Conservation (phyloP, 345 rosid species). For the Excoecaria agallocha region DNA sequence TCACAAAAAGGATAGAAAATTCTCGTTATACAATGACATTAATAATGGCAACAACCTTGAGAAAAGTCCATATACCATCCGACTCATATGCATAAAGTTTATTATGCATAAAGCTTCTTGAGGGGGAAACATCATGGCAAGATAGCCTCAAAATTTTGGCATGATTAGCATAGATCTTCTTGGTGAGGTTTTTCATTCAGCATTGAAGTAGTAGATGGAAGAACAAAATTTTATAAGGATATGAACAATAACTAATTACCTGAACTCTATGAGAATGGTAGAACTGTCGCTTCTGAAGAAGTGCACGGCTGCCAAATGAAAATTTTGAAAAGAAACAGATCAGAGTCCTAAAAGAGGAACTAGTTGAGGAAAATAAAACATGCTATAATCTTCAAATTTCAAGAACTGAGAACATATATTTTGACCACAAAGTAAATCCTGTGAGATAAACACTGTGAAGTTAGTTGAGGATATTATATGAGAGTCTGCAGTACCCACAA, state of each 20-base stretch:
- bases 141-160: background rate
- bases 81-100: background rate
- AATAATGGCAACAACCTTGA: background rate
- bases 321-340: background rate
- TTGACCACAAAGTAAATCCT: background rate
- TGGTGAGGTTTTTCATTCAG: background rate
- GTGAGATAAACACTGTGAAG: background rate
- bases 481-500: background rate
- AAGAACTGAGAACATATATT: background rate
- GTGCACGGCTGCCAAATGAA: constrained; percentile 22
- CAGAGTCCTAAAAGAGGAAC: constrained; percentile 6
- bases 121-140: background rate
- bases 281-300: constrained; percentile 29
- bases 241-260: constrained; percentile 11
- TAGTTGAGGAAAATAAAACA: background rate
- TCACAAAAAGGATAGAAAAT: no score
- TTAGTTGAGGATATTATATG: background rate
- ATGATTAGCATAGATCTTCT: background rate
- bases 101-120: background rate
- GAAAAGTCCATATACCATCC: background rate
- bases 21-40: background rate
- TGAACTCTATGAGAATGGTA: constrained; percentile 37
- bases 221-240: background rate
- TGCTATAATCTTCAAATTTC: background rate
- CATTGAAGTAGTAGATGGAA: constrained; percentile 1